Base-by-base conservation (phyloP, 2,329 filamentous ascomycete species). In the Xylaria sp. region DNA sequence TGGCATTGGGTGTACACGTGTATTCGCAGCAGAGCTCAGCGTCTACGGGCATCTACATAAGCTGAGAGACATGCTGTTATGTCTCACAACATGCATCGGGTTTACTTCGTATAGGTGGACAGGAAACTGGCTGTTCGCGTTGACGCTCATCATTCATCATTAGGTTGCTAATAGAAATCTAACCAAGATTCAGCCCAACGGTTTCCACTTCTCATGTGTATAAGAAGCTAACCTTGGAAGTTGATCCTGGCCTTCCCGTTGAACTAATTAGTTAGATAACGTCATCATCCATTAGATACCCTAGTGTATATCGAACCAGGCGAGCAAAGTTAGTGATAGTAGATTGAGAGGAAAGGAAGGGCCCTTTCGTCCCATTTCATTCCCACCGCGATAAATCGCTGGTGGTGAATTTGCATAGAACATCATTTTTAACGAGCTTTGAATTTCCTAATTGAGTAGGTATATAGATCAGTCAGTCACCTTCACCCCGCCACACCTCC, bases 1-100 rank as follows among this genome's bases (percentile, higher is more conserved):
- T 52, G 30, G 39, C 53, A 32, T 66, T 58, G 55, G 55, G 50
- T 30, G 52, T 25, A 56, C 48, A 62, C 60, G 60, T 63, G 60
- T 55, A 34, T 62, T 45, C 46, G 36, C 3, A 45, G n/a, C n/a
- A 59, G 46, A 57, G 59, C 53, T 55, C 23, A 67, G 30, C 36
- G 30, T 6, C 50, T 15, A 36, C 36, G 20, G n/a, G 43, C 25
- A 45, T 41, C 53, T 18, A 57, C 50, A 9, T n/a, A n/a, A n/a
- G n/a, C 28, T 18, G 4, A 32, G 46, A 20, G 18, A 28, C 9
- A 23, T 43, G 55, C 39, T 13, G 55, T 13, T 13, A 10, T 48
- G 52, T 66, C 58, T 61, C 58, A 41, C 20, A 32, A 23, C 46
- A 34, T 53, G 18, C 28, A 34, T n/a, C 25, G 30, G 23, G 48